Evolutionary conservation across 495 filamentous ascomycete genomes (phyloP), one percentile per base, ranked within the genome.

Genomic region (Emericellopsis terricola): DNA sequence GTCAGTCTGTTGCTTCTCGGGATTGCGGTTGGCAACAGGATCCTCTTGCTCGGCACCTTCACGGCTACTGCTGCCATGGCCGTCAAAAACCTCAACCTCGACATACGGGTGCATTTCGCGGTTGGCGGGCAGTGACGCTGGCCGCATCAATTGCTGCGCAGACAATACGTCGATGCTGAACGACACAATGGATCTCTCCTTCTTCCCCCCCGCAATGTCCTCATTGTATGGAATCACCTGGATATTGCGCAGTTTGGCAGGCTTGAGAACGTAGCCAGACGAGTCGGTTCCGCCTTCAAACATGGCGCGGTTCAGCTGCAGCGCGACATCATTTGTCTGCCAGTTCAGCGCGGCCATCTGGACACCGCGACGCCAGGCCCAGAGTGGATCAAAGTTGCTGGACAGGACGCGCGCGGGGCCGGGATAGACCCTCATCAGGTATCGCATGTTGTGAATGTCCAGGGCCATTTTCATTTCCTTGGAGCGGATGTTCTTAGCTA

Each of bases 251-350:
- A 89, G 69, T 43, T 84, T 79, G 31, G 77, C 66, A 4, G 89
- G 89, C 53, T 97, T 97, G 26, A 96, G 68, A 15, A 96, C 81
- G 43, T 94, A 97, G 15, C 89, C 89, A 7, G 78, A 77, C 33
- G 74, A 71, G 54, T 94, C 89, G 15, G 71, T 73, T 19, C 84
- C 84, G 33, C 82, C 78, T n/a, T 82, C 78, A 53, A 96, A 97
- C 89, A 97, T 97, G 40, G 89, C 89, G 35, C 87, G 81, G 44
- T 96, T 96, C 49, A 94, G 62, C 50, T 96, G 85, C 74, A 92
- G 84, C 11, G 81, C 79, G 19, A 85, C 64, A 44, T 96, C 89
- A 45, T 89, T 94, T 0, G 87, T 97, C 52, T 97, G 89, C 89
- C 89, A 97, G 52, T 97, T 97, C 41, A 93, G 63, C 1, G 89